Evolutionary conservation across 2,329 filamentous ascomycete species (phyloP).

Genomic region (Plenodomus lindquistii): DNA sequence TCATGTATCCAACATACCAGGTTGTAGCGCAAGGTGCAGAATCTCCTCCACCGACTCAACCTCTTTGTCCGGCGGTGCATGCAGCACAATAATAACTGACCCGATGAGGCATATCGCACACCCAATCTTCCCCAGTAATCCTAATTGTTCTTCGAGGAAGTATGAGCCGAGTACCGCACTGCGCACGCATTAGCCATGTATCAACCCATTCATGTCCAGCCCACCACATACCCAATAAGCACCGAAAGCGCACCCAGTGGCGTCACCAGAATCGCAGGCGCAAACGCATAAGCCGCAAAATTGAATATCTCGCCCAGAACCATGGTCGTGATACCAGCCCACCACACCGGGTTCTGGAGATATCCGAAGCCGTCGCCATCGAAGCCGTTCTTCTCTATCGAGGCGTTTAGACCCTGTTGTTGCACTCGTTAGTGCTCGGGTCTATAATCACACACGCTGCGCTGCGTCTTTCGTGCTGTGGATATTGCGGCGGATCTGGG

Average conservation of each 20-base stretch:
- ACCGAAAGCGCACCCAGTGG: slow-evolving; percentile 92
- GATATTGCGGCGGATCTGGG: not conserved
- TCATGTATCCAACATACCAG: slow-evolving; percentile 61
- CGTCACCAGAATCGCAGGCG: slow-evolving; percentile 96
- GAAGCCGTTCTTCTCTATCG: slow-evolving; percentile 89
- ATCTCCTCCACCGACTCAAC: slow-evolving; percentile 92
- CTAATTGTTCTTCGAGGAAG: slow-evolving; percentile 86
- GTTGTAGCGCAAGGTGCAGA: slow-evolving; percentile 84
- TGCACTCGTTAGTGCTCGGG: slow-evolving; percentile 12
- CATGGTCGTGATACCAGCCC: slow-evolving; percentile 90
- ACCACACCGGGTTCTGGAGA: slow-evolving; percentile 93
- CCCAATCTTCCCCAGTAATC: slow-evolving; percentile 88
- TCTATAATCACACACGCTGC: not conserved
- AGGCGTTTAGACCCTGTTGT: slow-evolving; percentile 80
- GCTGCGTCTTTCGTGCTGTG: not conserved
- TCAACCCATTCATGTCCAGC: not conserved
- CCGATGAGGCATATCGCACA: slow-evolving; percentile 96
- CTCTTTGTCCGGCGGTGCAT: slow-evolving; percentile 91
- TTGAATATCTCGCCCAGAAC: slow-evolving; percentile 93
- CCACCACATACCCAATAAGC: slow-evolving; percentile 67
- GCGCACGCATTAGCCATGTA: not conserved
- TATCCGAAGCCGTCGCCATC: slow-evolving; percentile 97
- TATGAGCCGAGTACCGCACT: slow-evolving; percentile 87
- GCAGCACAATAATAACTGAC: slow-evolving; percentile 94
- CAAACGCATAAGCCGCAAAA: slow-evolving; percentile 97